Percentiles rank a stretch among this genome's conserved stretches.
phyloP scores from a whole-genome alignment of 805 yeast genomes.

The Lipomyces chichibuensis region DNA sequence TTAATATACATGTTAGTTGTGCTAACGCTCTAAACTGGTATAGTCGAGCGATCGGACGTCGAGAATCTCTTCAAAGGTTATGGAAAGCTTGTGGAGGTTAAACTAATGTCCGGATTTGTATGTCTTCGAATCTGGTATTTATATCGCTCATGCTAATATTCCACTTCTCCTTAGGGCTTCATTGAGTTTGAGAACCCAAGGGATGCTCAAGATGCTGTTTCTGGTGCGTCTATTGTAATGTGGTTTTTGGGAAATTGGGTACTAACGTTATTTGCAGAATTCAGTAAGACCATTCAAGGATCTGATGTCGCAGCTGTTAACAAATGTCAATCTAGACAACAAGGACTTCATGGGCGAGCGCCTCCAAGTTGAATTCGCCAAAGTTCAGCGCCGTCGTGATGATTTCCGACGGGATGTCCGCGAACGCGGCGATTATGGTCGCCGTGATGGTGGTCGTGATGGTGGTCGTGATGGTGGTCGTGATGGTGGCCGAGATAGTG shows the following conservation, averaged over 20 bases:
- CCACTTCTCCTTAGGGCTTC: constrained; percentile 38
- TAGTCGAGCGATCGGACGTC: constrained; percentile 48
- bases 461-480: constrained; percentile 26
- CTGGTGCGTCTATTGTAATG: constrained; percentile 20
- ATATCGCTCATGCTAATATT: neutral
- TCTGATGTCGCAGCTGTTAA: neutral
- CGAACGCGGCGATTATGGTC: constrained; percentile 22
- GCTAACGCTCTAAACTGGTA: constrained; percentile 3
- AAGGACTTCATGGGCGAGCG: constrained; percentile 44
- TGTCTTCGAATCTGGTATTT: constrained; percentile 5
- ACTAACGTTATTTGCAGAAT: constrained; percentile 18
- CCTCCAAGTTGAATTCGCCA: constrained; percentile 44
- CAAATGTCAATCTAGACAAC: constrained; percentile 34
- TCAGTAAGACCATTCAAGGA: constrained; percentile 24
- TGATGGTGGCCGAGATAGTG: constrained; percentile 20
- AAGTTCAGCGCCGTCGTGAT: constrained; percentile 41
- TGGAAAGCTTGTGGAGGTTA: constrained; percentile 61
- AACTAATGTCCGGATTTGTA: constrained; percentile 51
- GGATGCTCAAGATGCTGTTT: constrained; percentile 42
- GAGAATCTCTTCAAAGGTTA: constrained; percentile 52
- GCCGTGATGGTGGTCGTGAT: constrained; percentile 29
- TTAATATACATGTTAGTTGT: neutral
- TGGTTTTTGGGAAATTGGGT: neutral
- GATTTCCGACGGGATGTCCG: constrained; percentile 13
- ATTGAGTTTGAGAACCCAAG: constrained; percentile 41